A percentile compares a stretch with the other conserved stretches of the same genome.
Evolutionary conservation across 352 stramenopile species (phyloP).

Genomic region (Thalassiosira delicatula): DNA sequence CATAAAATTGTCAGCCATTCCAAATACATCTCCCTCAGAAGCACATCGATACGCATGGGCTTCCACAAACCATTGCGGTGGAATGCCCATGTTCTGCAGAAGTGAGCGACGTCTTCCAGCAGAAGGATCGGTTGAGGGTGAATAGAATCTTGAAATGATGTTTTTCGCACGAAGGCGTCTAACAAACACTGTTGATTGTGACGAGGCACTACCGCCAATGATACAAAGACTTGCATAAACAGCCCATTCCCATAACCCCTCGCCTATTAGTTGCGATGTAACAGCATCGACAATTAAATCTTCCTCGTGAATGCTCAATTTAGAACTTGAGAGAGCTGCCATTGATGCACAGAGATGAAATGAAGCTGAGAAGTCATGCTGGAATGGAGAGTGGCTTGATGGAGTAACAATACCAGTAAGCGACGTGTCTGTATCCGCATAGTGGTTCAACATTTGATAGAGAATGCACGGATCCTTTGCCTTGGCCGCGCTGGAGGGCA

Average conservation of each 20-base stretch:
- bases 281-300: constrained; percentile 68
- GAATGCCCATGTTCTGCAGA: constrained; percentile 69
- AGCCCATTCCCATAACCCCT: constrained; percentile 79
- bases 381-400: constrained; percentile 57
- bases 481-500: constrained; percentile 1
- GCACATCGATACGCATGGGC: constrained; percentile 57
- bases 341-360: constrained; percentile 76
- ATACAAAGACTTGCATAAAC: constrained; percentile 76
- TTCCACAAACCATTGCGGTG: constrained; percentile 71
- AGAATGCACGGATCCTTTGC: constrained; percentile 59
- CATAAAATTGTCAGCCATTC: constrained; percentile 48
- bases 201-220: constrained; percentile 29
- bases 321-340: constrained; percentile 55
- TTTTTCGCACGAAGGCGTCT: constrained; percentile 62
- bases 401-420: constrained; percentile 56
- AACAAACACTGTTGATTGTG: constrained; percentile 33
- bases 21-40: constrained; percentile 58
- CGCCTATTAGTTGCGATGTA: constrained; percentile 70
- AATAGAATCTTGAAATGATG: constrained; percentile 68
- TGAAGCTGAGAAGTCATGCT: constrained; percentile 74
- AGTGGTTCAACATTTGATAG: constrained; percentile 66
- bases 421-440: constrained; percentile 26
- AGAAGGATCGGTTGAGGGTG: constrained; percentile 29
- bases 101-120: constrained; percentile 61
- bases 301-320: constrained; percentile 63